phyloP scores from a whole-genome alignment of 2,329 filamentous ascomycete species.

The Fusarium sp. region DNA sequence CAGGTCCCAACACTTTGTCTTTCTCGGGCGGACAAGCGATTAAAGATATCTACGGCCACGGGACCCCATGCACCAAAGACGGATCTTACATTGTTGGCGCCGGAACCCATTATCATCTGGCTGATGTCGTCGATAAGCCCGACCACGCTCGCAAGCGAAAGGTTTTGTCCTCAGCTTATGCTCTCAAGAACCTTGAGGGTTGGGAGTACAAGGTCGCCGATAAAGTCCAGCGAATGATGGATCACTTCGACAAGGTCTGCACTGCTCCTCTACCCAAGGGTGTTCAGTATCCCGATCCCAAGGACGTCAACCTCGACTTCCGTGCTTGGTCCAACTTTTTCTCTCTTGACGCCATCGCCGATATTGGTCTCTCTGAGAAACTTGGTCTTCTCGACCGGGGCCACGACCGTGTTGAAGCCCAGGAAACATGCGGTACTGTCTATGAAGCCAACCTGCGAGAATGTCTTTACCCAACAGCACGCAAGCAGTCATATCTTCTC shows the following conservation, averaged over 20 bases:
- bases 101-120: constrained; percentile 66
- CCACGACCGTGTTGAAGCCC: constrained; percentile 60
- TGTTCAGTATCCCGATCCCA: constrained; percentile 43
- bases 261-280: constrained; percentile 55
- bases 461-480: constrained; percentile 65
- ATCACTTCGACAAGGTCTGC: constrained; percentile 61
- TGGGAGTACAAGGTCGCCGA: constrained; percentile 71
- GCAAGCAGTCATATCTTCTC: constrained; percentile 64
- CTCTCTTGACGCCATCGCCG: constrained; percentile 69
- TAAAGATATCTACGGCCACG: constrained; percentile 60
- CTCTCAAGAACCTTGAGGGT: constrained; percentile 67
- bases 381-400: constrained; percentile 67
- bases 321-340: constrained; percentile 68
- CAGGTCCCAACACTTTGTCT: constrained; percentile 46
- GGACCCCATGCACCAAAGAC: constrained; percentile 66
- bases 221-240: constrained; percentile 62
- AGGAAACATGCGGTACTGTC: constrained; percentile 61
- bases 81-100: constrained; percentile 60
- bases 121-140: constrained; percentile 66
- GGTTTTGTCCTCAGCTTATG: constrained; percentile 66
- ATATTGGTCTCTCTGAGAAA: constrained; percentile 67
- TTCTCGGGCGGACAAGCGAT: constrained; percentile 47
- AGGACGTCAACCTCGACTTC: constrained; percentile 66
- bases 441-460: constrained; percentile 64
- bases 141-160: constrained; percentile 68